Conservation (phyloP, 805 yeast genomes). For the Candida suzukii region DNA sequence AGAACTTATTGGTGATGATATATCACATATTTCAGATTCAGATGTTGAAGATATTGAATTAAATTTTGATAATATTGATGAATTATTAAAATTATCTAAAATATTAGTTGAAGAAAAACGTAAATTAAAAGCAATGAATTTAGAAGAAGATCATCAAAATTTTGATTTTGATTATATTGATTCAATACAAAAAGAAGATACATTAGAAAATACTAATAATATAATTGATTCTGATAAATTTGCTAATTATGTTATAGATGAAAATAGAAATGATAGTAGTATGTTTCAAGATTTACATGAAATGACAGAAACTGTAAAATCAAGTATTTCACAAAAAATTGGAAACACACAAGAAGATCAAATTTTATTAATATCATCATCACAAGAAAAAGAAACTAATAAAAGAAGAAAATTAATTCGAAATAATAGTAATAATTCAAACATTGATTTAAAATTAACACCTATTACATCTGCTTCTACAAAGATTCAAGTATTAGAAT, state of each 20-base stretch:
- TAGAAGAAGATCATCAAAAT: not conserved
- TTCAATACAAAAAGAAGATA: not conserved
- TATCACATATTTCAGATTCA: conserved; percentile 5
- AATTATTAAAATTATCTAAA: conserved; percentile 6
- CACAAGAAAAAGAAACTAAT: not conserved
- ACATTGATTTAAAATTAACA: too few species aligned
- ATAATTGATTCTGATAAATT: not conserved
- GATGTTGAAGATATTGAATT: conserved; percentile 3
- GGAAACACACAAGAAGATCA: not conserved
- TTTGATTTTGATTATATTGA: not conserved
- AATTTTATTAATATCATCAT: not conserved
- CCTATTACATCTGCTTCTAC: too few species aligned
- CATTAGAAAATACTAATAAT: not conserved
- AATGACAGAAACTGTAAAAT: not conserved
- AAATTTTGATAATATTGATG: conserved; percentile 5
- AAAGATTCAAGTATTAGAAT: conserved; percentile 15
- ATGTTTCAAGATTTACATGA: not conserved
- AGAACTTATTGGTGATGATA: not conserved
- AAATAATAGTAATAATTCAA: too few species aligned
- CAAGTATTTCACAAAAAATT: conserved; percentile 6
- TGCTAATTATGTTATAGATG: not conserved
- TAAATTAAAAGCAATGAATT: not conserved
- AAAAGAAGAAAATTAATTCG: not conserved
- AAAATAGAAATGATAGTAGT: not conserved
- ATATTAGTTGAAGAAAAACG: not conserved